Evolutionary conservation across 163 green algal species (phyloP).

Genomic region (Chloroidium sp.): DNA sequence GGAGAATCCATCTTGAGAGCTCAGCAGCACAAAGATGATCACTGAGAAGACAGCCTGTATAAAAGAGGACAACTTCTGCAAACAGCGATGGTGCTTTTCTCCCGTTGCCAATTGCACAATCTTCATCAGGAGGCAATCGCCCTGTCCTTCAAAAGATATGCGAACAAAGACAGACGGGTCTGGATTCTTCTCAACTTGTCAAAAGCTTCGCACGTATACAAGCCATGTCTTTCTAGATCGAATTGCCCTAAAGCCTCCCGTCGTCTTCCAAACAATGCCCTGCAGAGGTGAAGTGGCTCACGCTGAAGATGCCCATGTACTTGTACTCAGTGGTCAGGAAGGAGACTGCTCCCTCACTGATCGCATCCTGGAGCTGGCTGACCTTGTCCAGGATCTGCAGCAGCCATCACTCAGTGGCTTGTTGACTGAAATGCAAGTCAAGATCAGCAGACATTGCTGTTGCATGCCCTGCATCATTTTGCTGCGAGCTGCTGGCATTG

Average conservation of each 20-base stretch:
- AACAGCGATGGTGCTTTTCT: not conserved
- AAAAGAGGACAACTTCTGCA: not conserved
- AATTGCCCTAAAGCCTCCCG: too few species aligned
- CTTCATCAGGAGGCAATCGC: slow-evolving; percentile 1
- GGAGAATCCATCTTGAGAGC: slow-evolving; percentile 71
- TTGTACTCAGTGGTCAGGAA: slow-evolving; percentile 97
- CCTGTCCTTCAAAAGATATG: not conserved
- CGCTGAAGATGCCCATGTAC: slow-evolving; percentile 92
- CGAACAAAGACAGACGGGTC: too few species aligned
- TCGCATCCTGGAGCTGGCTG: slow-evolving; percentile 83
- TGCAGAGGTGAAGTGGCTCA: slow-evolving; percentile 12
- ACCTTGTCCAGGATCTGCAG: slow-evolving; percentile 73
- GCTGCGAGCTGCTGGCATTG: not conserved
- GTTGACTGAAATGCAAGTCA: not conserved
- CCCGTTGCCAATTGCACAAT: not conserved
- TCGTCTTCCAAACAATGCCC: too few species aligned
- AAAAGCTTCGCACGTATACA: too few species aligned
- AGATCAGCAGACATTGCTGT: not conserved
- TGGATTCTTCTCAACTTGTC: too few species aligned
- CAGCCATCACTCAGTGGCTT: not conserved
- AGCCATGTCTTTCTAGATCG: too few species aligned
- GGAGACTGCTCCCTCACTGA: slow-evolving; percentile 75
- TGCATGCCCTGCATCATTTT: not conserved
- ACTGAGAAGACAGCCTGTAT: slow-evolving; percentile 67
- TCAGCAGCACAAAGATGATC: slow-evolving; percentile 89